These are phyloP conservation scores for Neurospora sp. DNA, from an alignment of 495 filamentous ascomycete genomes.

Conservation along the genomic window DNA sequence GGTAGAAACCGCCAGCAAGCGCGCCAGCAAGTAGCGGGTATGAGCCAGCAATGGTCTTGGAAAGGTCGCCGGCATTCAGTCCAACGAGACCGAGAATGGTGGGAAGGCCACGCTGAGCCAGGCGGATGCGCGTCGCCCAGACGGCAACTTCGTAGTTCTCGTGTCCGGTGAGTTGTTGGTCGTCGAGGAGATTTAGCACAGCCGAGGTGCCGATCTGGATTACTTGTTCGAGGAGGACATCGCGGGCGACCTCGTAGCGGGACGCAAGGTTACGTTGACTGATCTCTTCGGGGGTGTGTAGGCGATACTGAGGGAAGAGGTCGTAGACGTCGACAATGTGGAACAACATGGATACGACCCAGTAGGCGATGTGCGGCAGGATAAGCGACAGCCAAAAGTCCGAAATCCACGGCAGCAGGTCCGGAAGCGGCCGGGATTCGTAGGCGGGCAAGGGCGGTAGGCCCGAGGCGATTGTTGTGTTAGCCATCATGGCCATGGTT, in stretches of 20 bases:
- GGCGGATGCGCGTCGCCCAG: constrained; percentile 66
- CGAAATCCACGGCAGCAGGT: constrained; percentile 66
- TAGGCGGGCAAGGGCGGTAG: constrained; percentile 75
- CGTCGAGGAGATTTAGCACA: constrained; percentile 53
- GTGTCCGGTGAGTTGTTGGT: constrained; percentile 52
- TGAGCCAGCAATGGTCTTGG: constrained; percentile 44
- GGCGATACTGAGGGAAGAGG: constrained; percentile 73
- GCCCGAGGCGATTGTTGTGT: constrained; percentile 28
- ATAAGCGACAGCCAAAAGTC: constrained; percentile 68
- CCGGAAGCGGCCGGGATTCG: constrained; percentile 51
- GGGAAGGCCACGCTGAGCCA: constrained; percentile 60
- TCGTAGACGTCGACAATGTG: constrained; percentile 74
- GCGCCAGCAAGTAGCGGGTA: constrained; percentile 57
- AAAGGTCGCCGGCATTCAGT: constrained; percentile 45
- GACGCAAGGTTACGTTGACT: constrained; percentile 76
- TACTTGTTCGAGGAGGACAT: constrained; percentile 83
- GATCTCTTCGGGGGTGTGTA: constrained; percentile 88
- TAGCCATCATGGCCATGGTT: constrained; percentile 31
- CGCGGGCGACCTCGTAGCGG: constrained; percentile 69
- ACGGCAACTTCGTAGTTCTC: constrained; percentile 77
- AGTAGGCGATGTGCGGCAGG: constrained; percentile 78
- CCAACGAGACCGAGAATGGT: constrained; percentile 42
- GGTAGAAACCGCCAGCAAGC: constrained; percentile 66
- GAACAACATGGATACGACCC: constrained; percentile 77
- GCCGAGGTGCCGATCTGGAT: constrained; percentile 64